Base-by-base conservation (phyloP, 2,329 filamentous ascomycete species). In the Boeremia exigua region DNA sequence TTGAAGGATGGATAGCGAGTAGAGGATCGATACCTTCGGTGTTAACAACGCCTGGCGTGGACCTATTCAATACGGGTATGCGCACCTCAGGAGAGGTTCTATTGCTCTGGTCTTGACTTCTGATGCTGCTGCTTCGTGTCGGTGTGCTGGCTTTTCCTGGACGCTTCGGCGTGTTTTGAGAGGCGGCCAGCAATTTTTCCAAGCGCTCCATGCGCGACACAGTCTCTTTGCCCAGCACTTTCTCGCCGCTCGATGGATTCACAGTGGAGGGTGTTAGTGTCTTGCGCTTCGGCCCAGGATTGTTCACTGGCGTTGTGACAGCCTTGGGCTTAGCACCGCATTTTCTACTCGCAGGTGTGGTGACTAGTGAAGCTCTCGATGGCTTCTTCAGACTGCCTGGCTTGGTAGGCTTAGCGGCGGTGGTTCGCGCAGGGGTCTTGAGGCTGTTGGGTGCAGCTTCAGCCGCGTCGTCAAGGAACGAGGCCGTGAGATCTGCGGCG, bases 361-460 rank as follows among this genome's bases (percentile, higher is more conserved):
- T 17, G 6, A 42, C 11, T 5, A 52, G 11, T 2, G 48, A 30
- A 14, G 38, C 44, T 30, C 36, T 49, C 19, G 55, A 56, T n/a
- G 60, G 53, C 17, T 58, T 60, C 33, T 56, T 56, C 23, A 58
- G 30, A 30, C 56, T 58, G 14, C 59, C 59, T 8, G 56, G 51
- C 30, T 50, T 60, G 12, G 11, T 25, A 25, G 36, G 14, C 46
- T 51, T 58, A 3, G 25, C 19, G 32, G n/a, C 23, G 1, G 28
- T 15, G 12, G 15, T 44, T 8, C 29, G 48, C 23, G 34, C 45
- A 33, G 58, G 47, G 2, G 54, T 53, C 5, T 48, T 47, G 11
- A n/a, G 27, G 14, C 32, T 14, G 15, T 42, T 52, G 4, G 37
- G 25, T 10, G 25, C n/a, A 27, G 29, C 12, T 32, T 39, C 17